These are phyloP conservation scores for Sclerotinia nivalis DNA, from an alignment of 2,329 filamentous ascomycete species.

Conservation along the genomic window DNA sequence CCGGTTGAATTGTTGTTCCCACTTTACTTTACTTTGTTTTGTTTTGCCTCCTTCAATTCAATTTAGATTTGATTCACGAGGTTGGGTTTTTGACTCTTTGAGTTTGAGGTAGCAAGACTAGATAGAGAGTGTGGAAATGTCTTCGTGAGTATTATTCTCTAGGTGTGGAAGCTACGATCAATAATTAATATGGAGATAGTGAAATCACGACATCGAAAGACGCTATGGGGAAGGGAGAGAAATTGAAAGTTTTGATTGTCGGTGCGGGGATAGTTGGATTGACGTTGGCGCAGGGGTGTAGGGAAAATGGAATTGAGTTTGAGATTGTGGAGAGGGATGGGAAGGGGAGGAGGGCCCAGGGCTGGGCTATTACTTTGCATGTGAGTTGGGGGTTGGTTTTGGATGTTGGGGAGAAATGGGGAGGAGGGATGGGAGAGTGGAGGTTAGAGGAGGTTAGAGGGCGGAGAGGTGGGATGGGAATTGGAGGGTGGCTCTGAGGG, in stretches of 20 bases:
- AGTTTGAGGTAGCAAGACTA: not conserved
- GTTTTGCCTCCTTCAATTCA: not conserved
- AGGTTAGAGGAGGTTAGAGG: not conserved
- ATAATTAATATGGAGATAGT: not conserved
- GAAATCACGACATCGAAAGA: not conserved
- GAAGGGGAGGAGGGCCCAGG: slow-evolving; percentile 43
- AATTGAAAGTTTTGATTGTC: slow-evolving; percentile 20
- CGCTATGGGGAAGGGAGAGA: not conserved
- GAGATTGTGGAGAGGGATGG: slow-evolving; percentile 42
- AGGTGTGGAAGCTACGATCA: not conserved
- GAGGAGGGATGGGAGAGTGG: not conserved
- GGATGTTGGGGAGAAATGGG: not conserved
- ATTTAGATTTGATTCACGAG: not conserved
- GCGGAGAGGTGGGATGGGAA: too few species aligned
- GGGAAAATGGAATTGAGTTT: slow-evolving; percentile 23
- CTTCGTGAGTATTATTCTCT: not conserved
- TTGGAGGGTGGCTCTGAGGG: too few species aligned
- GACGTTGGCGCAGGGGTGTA: slow-evolving; percentile 23
- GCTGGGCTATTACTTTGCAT: slow-evolving; percentile 62
- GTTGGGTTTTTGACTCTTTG: too few species aligned
- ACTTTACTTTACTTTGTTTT: not conserved
- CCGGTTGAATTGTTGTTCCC: not conserved
- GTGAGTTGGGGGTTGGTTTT: not conserved
- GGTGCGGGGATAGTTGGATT: slow-evolving; percentile 25
- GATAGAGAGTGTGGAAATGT: not conserved